Conservation (phyloP, 805 yeast species). For the Zygosaccharomyces siamensis region DNA sequence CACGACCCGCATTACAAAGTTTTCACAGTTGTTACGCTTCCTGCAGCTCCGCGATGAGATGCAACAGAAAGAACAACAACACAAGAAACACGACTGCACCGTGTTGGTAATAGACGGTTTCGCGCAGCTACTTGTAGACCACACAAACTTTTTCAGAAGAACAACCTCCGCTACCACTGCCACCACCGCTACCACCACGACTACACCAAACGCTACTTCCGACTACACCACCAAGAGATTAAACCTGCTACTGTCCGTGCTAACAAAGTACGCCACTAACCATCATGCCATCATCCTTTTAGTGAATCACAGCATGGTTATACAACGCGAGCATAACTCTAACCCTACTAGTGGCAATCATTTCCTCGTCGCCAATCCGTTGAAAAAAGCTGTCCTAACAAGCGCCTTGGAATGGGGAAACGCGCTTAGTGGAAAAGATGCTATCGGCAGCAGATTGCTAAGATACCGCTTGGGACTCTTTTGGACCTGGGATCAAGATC, state of each 20-base stretch:
- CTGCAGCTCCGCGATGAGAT: slow-evolving; percentile 11
- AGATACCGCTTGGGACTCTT: not conserved
- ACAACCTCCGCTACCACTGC: not conserved
- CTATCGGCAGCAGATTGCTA: not conserved
- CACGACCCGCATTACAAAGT: slow-evolving; percentile 19
- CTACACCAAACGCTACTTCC: not conserved
- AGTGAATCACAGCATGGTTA: not conserved
- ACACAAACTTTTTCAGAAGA: slow-evolving; percentile 9
- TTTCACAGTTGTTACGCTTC: slow-evolving; percentile 26
- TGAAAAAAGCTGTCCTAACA: not conserved
- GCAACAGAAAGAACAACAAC: not conserved
- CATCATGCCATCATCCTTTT: not conserved
- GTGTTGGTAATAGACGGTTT: slow-evolving; percentile 32
- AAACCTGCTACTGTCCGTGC: not conserved
- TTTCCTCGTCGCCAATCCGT: not conserved
- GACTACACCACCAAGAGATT: not conserved
- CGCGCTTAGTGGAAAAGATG: not conserved
- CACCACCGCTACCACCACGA: not conserved
- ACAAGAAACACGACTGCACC: slow-evolving; percentile 13
- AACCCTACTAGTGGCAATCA: not conserved
- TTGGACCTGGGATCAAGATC: not conserved
- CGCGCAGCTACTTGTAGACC: slow-evolving; percentile 30
- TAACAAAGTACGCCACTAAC: not conserved
- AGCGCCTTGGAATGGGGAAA: not conserved
- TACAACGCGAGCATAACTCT: not conserved